Evolutionary conservation across 352 stramenopile genomes (phyloP).

Genomic region (Globisporangium polare): DNA sequence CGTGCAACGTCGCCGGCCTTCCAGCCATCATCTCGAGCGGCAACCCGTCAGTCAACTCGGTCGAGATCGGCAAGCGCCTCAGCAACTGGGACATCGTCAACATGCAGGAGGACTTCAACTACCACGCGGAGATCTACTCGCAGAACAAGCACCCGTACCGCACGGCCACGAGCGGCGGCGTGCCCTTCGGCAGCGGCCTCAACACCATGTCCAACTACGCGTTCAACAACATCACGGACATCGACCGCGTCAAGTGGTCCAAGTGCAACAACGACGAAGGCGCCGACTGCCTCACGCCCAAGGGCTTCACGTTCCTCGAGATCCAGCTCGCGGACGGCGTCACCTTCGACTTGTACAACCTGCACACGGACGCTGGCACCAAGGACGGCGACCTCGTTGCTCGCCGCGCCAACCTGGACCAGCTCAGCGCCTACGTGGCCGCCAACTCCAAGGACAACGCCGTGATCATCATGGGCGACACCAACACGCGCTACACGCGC

Average conservation of each 20-base stretch:
- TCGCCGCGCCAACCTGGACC: conserved; percentile 35
- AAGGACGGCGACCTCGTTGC: conserved; percentile 28
- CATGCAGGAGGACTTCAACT: conserved; percentile 43
- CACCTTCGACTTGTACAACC: conserved; percentile 45
- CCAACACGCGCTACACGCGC: conserved; percentile 52
- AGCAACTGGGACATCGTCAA: conserved; percentile 30
- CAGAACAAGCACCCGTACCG: conserved; percentile 36
- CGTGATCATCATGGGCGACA: conserved; percentile 51
- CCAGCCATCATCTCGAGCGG: too few species aligned
- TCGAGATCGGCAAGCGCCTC: too few species aligned
- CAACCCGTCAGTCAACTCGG: too few species aligned
- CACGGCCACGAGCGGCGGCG: conserved; percentile 42
- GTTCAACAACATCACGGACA: conserved; percentile 30
- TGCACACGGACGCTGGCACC: conserved; percentile 39
- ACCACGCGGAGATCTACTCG: conserved; percentile 37
- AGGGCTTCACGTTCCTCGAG: conserved; percentile 45
- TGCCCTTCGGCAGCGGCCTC: conserved; percentile 38
- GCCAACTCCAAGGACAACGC: conserved; percentile 41
- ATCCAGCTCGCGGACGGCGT: conserved; percentile 40
- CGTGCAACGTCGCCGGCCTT: too few species aligned
- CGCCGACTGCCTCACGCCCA: conserved; percentile 50
- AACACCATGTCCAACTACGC: conserved; percentile 43
- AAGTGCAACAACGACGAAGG: conserved; percentile 43
- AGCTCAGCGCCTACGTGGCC: conserved; percentile 39
- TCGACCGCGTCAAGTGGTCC: conserved; percentile 41